A percentile compares a stretch with the other conserved stretches of the same genome.
phyloP scores from a whole-genome alignment of 2,329 filamentous ascomycete genomes.

The Ophiostoma fasciatum region DNA sequence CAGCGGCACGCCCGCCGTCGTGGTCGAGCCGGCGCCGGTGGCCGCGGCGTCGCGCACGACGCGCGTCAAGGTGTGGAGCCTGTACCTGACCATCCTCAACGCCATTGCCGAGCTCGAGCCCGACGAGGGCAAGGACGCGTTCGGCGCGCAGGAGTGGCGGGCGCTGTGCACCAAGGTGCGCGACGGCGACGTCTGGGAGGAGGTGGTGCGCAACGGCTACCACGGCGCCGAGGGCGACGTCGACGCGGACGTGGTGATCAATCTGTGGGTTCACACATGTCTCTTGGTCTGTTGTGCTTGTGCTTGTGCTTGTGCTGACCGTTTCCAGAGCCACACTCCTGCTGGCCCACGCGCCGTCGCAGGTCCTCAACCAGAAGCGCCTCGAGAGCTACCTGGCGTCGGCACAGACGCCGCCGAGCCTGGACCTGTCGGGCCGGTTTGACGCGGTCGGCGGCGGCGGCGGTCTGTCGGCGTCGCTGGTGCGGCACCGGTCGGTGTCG shows the following conservation, averaged over 20 bases:
- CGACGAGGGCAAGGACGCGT: constrained; percentile 78
- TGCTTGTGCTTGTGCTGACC: constrained; percentile 11
- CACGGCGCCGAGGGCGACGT: constrained; percentile 78
- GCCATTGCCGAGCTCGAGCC: constrained; percentile 77
- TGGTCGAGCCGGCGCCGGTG: constrained; percentile 51
- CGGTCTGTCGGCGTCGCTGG: constrained; percentile 19
- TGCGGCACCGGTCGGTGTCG: constrained; percentile 16
- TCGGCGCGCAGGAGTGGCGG: constrained; percentile 78
- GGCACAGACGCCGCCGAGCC: constrained; percentile 48
- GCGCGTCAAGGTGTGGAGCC: constrained; percentile 89
- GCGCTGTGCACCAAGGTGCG: constrained; percentile 68
- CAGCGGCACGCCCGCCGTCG: constrained; percentile 23
- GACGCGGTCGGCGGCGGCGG: constrained; percentile 22
- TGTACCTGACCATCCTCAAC: constrained; percentile 89
- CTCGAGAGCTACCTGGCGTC: constrained; percentile 82
- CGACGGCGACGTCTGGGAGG: constrained; percentile 87
- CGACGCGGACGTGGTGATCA: constrained; percentile 87
- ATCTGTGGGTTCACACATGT: constrained; percentile 51
- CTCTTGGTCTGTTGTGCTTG: not conserved
- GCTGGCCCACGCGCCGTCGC: constrained; percentile 74
- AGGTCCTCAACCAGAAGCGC: constrained; percentile 70
- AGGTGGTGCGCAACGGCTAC: constrained; percentile 77
- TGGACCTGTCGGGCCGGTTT: constrained; percentile 56
- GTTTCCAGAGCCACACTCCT: constrained; percentile 65
- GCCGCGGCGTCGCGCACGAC: constrained; percentile 67